A percentile compares a stretch with the other conserved stretches of the same genome.
These are phyloP conservation scores for Ceratocystis alfenasii DNA, from an alignment of 2,329 filamentous ascomycete genomes.

Conservation along the genomic window DNA sequence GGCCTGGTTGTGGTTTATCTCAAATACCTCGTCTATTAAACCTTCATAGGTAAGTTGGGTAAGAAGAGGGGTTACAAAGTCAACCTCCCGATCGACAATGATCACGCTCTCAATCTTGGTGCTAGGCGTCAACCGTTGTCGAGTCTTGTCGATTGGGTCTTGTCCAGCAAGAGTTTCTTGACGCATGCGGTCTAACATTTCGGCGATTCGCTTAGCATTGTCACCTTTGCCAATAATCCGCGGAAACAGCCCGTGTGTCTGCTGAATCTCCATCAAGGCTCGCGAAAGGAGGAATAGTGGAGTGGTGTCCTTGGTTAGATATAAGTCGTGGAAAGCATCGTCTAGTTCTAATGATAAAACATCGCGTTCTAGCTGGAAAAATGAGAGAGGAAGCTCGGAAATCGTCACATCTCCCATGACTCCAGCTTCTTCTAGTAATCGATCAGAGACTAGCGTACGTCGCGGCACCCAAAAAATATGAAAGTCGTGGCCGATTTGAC, in stretches of 20 bases:
- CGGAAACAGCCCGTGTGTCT: conserved; percentile 84
- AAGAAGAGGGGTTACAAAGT: conserved; percentile 81
- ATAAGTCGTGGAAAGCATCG: conserved; percentile 75
- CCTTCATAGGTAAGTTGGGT: conserved; percentile 97
- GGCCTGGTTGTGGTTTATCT: conserved; percentile 82
- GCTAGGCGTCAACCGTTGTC: conserved; percentile 67
- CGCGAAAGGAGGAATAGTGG: conserved; percentile 80
- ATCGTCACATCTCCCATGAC: conserved; percentile 88
- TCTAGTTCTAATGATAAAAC: conserved; percentile 83
- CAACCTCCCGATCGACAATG: conserved; percentile 88
- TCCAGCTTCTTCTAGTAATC: conserved; percentile 81
- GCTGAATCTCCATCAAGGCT: conserved; percentile 88
- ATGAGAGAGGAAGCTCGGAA: conserved; percentile 73
- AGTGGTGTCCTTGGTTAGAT: conserved; percentile 80
- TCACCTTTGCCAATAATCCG: conserved; percentile 92
- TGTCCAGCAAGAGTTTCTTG: conserved; percentile 77
- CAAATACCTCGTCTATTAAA: conserved; percentile 83
- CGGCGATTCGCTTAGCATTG: conserved; percentile 77
- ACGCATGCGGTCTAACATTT: conserved; percentile 80
- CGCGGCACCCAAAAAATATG: conserved; percentile 93
- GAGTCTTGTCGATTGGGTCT: conserved; percentile 49
- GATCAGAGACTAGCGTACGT: conserved; percentile 80
- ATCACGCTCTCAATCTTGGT: conserved; percentile 81
- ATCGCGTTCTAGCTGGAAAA: conserved; percentile 85
- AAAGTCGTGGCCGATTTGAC: conserved; percentile 85